Evolutionary conservation across 495 filamentous ascomycete species (phyloP).

Genomic region (Penicillium roqueforti): DNA sequence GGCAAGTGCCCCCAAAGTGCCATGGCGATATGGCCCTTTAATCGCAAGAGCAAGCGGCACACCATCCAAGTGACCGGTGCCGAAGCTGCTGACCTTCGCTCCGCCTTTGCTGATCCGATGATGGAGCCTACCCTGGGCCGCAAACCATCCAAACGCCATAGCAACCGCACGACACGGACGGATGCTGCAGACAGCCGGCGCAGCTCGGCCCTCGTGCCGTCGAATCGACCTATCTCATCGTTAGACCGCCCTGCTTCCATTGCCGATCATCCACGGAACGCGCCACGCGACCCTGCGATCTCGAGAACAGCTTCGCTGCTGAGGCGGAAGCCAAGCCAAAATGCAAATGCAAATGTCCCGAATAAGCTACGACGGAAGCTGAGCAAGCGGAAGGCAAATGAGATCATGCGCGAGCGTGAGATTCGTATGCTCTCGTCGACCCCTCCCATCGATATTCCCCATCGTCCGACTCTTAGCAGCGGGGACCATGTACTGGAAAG

Average conservation of each 20-base stretch:
- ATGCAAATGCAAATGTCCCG: slow-evolving; percentile 43
- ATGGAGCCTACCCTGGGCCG: slow-evolving; percentile 30
- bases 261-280: slow-evolving; percentile 8
- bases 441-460: slow-evolving; percentile 59
- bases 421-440: slow-evolving; percentile 73
- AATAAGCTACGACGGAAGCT: slow-evolving; percentile 61
- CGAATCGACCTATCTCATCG: slow-evolving; percentile 24
- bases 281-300: slow-evolving; percentile 24
- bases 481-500: slow-evolving; percentile 51
- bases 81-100: slow-evolving; percentile 27
- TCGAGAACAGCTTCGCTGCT: slow-evolving; percentile 60
- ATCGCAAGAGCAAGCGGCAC: slow-evolving; percentile 57
- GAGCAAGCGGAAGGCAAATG: slow-evolving; percentile 71
- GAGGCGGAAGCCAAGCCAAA: slow-evolving; percentile 55
- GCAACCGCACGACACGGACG: slow-evolving; percentile 31
- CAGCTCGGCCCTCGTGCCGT: slow-evolving; percentile 32
- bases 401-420: slow-evolving; percentile 75
- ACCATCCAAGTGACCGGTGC: slow-evolving; percentile 42
- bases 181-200: slow-evolving; percentile 28
- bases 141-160: slow-evolving; percentile 42
- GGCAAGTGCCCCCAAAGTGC: slow-evolving; percentile 24
- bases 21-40: slow-evolving; percentile 78
- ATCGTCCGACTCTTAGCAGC: slow-evolving; percentile 50
- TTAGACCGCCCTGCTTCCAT: slow-evolving; percentile 16
- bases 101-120: slow-evolving; percentile 23